These are phyloP conservation scores for Rutidosis leptorrhynchoides DNA, from an alignment of 129 eudicot species.

Conservation along the genomic window DNA sequence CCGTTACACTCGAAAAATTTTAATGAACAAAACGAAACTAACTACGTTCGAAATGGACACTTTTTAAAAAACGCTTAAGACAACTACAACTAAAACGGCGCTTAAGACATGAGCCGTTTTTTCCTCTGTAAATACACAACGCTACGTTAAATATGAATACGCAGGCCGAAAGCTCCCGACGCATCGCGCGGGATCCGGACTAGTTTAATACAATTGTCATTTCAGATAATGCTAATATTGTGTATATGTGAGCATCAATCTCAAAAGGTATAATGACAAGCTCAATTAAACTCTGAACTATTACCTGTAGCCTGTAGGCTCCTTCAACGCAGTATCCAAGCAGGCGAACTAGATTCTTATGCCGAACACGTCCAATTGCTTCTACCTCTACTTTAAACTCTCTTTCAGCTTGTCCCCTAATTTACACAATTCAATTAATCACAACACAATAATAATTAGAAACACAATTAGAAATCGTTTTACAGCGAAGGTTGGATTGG, in stretches of 20 bases:
- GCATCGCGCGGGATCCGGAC: no score
- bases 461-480: no score
- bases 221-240: background rate
- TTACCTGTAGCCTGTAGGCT: constrained; percentile 94
- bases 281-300: background rate
- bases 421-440: background rate
- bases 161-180: no score
- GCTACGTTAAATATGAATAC: no score
- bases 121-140: no score
- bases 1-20: no score
- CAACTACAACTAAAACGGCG: no score
- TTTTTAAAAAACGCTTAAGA: no score
- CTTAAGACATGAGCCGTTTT: no score
- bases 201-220: background rate
- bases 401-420: constrained; percentile 97
- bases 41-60: no score
- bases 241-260: background rate
- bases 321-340: constrained; percentile 97
- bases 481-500: no score
- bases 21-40: no score
- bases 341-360: constrained; percentile 91
- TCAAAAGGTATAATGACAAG: background rate
- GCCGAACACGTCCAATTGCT: constrained; percentile 91
- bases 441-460: background rate
- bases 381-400: constrained; percentile 97